Evolutionary conservation across 768 basidiomycete species (phyloP).

Genomic region (Tylopilus subfusipes): DNA sequence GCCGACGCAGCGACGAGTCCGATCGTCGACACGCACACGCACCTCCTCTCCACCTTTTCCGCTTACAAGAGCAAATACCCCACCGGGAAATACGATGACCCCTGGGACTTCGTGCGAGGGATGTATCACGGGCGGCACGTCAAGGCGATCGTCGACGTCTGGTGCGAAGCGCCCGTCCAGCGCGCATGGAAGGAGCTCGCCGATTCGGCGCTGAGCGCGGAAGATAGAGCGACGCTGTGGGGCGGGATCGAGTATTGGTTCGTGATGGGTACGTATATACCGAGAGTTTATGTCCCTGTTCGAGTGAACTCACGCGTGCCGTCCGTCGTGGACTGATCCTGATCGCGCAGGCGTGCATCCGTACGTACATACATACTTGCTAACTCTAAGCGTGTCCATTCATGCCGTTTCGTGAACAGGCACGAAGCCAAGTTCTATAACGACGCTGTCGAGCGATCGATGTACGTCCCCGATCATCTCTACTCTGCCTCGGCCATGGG

Average conservation of each 20-base stretch:
- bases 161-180: slow-evolving; percentile 79
- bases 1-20: slow-evolving; percentile 23
- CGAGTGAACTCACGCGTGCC: too few relatives aligned
- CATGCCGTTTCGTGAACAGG: slow-evolving; percentile 38
- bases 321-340: too few relatives aligned
- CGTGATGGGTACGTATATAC: slow-evolving; percentile 64
- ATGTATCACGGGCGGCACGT: slow-evolving; percentile 58
- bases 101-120: slow-evolving; percentile 67
- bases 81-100: slow-evolving; percentile 45
- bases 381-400: too few relatives aligned
- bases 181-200: slow-evolving; percentile 66
- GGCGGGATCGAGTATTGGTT: slow-evolving; percentile 76
- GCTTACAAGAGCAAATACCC: slow-evolving; percentile 62
- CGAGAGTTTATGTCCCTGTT: too few relatives aligned
- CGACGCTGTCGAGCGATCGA: slow-evolving; percentile 62
- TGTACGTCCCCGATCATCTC: slow-evolving; percentile 42
- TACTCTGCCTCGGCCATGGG: fast-evolving
- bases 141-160: slow-evolving; percentile 75
- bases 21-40: slow-evolving; percentile 84
- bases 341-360: slow-evolving; percentile 60
- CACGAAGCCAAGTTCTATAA: slow-evolving; percentile 71
- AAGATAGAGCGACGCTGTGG: slow-evolving; percentile 54
- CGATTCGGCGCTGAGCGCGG: slow-evolving; percentile 56
- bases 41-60: slow-evolving; percentile 71
- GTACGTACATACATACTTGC: slow-evolving; percentile 40